Conservation (phyloP, 2,329 filamentous ascomycete species). For the Ascochyta koolunga region DNA sequence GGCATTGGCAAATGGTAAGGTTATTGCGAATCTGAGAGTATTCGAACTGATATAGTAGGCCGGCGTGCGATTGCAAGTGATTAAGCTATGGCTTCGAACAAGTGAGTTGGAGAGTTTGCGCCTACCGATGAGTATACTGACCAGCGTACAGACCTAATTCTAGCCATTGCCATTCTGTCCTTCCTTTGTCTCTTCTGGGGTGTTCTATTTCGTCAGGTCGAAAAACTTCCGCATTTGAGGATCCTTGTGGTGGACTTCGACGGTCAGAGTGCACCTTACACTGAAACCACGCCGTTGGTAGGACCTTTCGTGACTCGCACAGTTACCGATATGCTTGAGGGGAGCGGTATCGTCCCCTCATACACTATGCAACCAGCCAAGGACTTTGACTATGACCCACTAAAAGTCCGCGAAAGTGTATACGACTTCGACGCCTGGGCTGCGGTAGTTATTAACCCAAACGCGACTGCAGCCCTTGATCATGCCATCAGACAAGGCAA, state of each 20-base stretch:
- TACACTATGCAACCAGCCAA: slow-evolving; percentile 56
- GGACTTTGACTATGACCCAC: slow-evolving; percentile 62
- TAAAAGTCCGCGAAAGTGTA: slow-evolving; percentile 62
- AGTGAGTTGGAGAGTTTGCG: slow-evolving; percentile 18
- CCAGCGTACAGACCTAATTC: slow-evolving; percentile 25
- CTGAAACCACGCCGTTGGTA: slow-evolving; percentile 52
- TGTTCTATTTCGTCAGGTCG: slow-evolving; percentile 33
- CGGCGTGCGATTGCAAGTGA: slow-evolving; percentile 37
- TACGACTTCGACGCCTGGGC: slow-evolving; percentile 66
- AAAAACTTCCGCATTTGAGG: slow-evolving; percentile 47
- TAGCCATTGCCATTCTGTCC: slow-evolving; percentile 24
- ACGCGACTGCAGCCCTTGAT: slow-evolving; percentile 64
- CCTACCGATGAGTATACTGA: background rate
- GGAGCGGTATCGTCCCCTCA: slow-evolving; percentile 52
- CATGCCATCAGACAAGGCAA: slow-evolving; percentile 61
- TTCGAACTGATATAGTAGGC: slow-evolving; percentile 17
- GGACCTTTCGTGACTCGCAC: slow-evolving; percentile 60
- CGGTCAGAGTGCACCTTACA: slow-evolving; percentile 56
- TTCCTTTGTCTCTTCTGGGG: slow-evolving; percentile 40
- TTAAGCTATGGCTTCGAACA: slow-evolving; percentile 36
- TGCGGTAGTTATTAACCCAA: slow-evolving; percentile 66
- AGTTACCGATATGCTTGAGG: slow-evolving; percentile 49
- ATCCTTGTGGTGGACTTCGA: slow-evolving; percentile 70
- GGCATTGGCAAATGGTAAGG: slow-evolving; percentile 36
- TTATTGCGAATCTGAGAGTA: background rate